A percentile compares a stretch with the other conserved stretches of the same genome.
Evolutionary conservation across 148 eudicot genomes (phyloP).

Genomic region (Mesembryanthemum crystallinum): DNA sequence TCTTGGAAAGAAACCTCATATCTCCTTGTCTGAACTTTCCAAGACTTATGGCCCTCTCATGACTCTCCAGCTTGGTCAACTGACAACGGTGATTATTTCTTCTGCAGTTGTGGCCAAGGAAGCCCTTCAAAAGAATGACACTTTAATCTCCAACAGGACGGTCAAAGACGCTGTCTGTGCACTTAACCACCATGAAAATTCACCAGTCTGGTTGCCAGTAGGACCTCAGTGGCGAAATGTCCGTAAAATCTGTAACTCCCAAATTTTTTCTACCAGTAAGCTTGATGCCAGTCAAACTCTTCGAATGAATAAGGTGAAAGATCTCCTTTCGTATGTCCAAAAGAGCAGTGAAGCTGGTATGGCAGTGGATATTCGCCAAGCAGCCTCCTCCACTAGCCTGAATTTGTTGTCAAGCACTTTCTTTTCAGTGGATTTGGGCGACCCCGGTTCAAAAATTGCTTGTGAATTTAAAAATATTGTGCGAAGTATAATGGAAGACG

Average conservation of each 20-base stretch:
- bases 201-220: conserved; percentile 29
- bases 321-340: conserved; percentile 22
- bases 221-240: conserved; percentile 38
- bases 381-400: conserved; percentile 27
- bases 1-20: conserved; percentile 49
- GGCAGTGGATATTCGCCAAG: conserved; percentile 34
- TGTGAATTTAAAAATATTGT: conserved; percentile 19
- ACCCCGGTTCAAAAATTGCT: conserved; percentile 12
- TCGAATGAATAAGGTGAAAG: conserved; percentile 19
- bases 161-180: conserved; percentile 28
- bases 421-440: conserved; percentile 34
- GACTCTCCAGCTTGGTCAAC: conserved; percentile 40
- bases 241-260: conserved; percentile 33
- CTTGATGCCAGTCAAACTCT: conserved; percentile 30
- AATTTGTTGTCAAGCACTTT: conserved; percentile 39
- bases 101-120: conserved; percentile 47
- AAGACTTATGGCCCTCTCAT: conserved; percentile 44
- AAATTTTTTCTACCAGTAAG: conserved; percentile 28
- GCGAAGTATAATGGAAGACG: conserved; percentile 32
- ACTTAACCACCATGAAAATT: conserved; percentile 17
- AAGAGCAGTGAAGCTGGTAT: conserved; percentile 25
- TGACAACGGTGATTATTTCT: conserved; percentile 41
- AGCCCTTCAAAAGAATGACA: conserved; percentile 37
- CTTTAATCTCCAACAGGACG: conserved; percentile 25
- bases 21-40: conserved; percentile 43